Conservation (phyloP, 192 early-diverging fungal species). For the Mortierella hygrophila region DNA sequence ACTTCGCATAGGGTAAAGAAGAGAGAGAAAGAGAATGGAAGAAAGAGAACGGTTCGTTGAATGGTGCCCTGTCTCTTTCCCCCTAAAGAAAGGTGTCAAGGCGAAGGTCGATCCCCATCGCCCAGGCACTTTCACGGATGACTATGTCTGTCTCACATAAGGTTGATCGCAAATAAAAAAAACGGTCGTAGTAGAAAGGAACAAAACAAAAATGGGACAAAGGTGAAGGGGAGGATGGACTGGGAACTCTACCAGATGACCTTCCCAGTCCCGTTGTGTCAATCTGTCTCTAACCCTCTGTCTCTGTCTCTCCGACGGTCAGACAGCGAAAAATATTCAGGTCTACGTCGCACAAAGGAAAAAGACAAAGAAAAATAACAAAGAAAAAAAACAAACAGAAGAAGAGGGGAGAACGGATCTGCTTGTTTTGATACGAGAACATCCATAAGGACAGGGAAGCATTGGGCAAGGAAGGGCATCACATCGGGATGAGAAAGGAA, state of each 20-base stretch:
- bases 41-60: not conserved
- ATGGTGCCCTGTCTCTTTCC: too few species aligned
- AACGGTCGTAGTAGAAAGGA: not conserved
- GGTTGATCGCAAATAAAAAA: too few species aligned
- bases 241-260: not conserved
- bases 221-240: not conserved
- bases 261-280: not conserved
- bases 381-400: not conserved
- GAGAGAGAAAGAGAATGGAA: not conserved
- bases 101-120: too few species aligned
- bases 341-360: not conserved
- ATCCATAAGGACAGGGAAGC: not conserved
- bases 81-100: too few species aligned
- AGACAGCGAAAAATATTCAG: not conserved
- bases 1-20: not conserved
- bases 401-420: not conserved
- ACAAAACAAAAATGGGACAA: not conserved
- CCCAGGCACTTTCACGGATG: too few species aligned
- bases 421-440: not conserved
- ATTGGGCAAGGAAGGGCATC: not conserved
- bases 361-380: not conserved
- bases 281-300: not conserved
- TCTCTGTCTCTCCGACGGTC: not conserved
- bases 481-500: not conserved
- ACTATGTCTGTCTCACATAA: too few species aligned